These are phyloP conservation scores for Barbatosphaeria neglecta DNA, from an alignment of 495 filamentous ascomycete genomes.

Conservation along the genomic window DNA sequence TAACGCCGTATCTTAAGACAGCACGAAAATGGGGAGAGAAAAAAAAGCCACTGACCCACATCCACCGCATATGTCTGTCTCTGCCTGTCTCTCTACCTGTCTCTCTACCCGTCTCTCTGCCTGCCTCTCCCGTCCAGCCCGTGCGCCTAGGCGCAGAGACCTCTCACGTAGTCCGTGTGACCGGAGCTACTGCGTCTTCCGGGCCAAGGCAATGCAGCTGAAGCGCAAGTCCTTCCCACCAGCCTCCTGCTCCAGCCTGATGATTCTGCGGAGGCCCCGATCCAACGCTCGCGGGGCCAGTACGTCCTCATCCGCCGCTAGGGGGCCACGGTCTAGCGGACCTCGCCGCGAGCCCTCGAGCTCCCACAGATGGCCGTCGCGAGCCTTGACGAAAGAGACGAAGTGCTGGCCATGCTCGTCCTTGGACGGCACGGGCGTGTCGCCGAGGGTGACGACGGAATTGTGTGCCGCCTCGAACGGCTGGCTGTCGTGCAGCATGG, in stretches of 20 bases:
- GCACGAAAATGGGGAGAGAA: no score
- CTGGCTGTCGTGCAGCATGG: slow-evolving; percentile 58
- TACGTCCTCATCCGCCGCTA: slow-evolving; percentile 56
- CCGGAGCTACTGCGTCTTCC: slow-evolving; percentile 4
- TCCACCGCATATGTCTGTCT: no score
- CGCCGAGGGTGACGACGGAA: slow-evolving; percentile 53
- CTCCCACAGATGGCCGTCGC: slow-evolving; percentile 65
- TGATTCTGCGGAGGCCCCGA: slow-evolving; percentile 44
- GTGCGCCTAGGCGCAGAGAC: no score
- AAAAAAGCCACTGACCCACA: no score
- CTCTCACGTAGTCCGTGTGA: no score
- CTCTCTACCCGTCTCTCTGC: no score
- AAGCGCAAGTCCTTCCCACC: slow-evolving; percentile 38
- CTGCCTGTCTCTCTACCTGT: slow-evolving; percentile 8
- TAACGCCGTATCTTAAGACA: no score
- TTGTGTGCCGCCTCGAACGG: slow-evolving; percentile 61
- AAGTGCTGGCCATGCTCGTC: slow-evolving; percentile 52
- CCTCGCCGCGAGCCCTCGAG: slow-evolving; percentile 63
- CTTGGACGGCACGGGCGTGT: slow-evolving; percentile 46
- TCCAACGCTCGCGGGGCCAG: slow-evolving; percentile 53
- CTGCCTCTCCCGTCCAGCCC: no score
- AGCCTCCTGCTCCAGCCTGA: slow-evolving; percentile 33
- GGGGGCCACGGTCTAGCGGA: slow-evolving; percentile 54
- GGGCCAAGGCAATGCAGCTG: slow-evolving; percentile 43
- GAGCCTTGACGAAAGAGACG: slow-evolving; percentile 60